Evolutionary conservation across 2,329 filamentous ascomycete species (phyloP).

Genomic region (Botryotinia globosa): DNA sequence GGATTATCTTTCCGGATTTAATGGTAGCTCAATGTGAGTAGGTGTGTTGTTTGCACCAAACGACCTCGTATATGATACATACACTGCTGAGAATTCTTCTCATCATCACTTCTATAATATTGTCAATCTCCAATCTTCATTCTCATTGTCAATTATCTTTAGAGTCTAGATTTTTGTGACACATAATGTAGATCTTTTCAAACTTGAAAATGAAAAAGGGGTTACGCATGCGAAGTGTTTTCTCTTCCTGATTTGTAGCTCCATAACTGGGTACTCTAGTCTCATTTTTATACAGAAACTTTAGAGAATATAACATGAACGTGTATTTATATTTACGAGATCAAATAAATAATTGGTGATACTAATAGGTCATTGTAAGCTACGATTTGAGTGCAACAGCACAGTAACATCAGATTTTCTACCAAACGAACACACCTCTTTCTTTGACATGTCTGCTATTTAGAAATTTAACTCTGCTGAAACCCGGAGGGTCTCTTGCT

Average conservation of each 20-base stretch:
- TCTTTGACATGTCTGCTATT: rapidly evolving
- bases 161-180: neutral
- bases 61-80: neutral
- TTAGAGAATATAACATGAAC: neutral
- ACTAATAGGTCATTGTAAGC: neutral
- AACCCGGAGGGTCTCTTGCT: neutral
- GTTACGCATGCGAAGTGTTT: neutral
- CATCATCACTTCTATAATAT: neutral
- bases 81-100: neutral
- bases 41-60: neutral
- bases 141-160: neutral
- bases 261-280: too few relatives aligned
- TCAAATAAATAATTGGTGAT: neutral
- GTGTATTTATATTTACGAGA: neutral
- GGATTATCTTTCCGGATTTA: neutral
- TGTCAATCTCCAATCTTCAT: neutral
- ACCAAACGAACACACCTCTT: neutral
- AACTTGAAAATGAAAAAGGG: neutral
- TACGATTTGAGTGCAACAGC: neutral
- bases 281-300: neutral
- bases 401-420: neutral
- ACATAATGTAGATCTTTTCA: neutral
- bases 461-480: rapidly evolving
- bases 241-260: neutral
- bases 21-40: neutral